These are phyloP conservation scores for Eucalyptus sp. DNA, from an alignment of 345 rosid species.

Conservation along the genomic window DNA sequence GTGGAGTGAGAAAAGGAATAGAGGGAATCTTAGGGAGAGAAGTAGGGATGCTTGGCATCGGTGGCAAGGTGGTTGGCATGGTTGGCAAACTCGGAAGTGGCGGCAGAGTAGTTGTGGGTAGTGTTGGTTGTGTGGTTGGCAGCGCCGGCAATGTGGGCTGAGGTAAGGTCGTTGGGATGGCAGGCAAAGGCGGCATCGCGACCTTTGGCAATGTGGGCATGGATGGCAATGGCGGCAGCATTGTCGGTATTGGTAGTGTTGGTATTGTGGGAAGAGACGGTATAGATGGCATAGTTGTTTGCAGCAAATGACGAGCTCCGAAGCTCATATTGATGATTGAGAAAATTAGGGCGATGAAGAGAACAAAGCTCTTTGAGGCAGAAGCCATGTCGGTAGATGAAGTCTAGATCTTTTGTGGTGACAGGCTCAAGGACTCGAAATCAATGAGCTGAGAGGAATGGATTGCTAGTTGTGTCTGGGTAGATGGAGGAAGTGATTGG, in stretches of 20 bases:
- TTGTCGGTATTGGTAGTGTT: not conserved
- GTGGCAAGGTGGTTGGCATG: slow-evolving; percentile 1
- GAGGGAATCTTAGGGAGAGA: slow-evolving; percentile 17
- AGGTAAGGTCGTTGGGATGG: slow-evolving; percentile 1
- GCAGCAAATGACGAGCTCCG: slow-evolving; percentile 6
- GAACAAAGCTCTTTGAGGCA: not conserved
- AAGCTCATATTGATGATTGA: not conserved
- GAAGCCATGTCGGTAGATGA: not conserved
- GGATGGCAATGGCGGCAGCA: not conserved
- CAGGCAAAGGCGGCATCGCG: not conserved
- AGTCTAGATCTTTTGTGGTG: not conserved
- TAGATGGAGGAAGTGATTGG: not conserved
- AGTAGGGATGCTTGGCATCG: slow-evolving; percentile 11
- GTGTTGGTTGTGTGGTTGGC: not conserved
- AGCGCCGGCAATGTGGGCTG: not conserved
- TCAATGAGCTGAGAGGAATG: not conserved
- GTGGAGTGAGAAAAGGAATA: slow-evolving; percentile 20
- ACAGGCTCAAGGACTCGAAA: not conserved
- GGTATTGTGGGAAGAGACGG: not conserved
- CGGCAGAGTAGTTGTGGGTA: not conserved
- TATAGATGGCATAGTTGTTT: not conserved
- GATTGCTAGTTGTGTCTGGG: not conserved
- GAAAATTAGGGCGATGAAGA: not conserved
- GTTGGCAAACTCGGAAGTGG: slow-evolving; percentile 3
- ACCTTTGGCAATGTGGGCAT: not conserved